Evolutionary conservation across 345 rosid genomes (phyloP).

Genomic region (Corchorus capsularis): DNA sequence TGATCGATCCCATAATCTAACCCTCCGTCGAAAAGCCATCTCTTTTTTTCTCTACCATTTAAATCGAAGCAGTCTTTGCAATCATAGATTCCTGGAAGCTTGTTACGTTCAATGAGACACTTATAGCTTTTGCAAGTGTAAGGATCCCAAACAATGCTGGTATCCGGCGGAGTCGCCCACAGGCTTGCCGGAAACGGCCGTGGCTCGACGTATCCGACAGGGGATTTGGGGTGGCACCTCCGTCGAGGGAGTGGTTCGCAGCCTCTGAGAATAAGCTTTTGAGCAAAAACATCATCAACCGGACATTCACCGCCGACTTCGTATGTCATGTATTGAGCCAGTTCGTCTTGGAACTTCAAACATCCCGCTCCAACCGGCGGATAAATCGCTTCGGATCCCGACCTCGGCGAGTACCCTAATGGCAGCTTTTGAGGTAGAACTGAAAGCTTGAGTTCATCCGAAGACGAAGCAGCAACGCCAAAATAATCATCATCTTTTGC

Average conservation of each 20-base stretch:
- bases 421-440: slow-evolving; percentile 46
- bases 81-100: slow-evolving; percentile 35
- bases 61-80: slow-evolving; percentile 59
- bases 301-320: slow-evolving; percentile 50
- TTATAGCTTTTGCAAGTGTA: slow-evolving; percentile 52
- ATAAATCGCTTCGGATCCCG: slow-evolving; percentile 39
- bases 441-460: slow-evolving; percentile 42
- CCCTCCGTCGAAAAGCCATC: slow-evolving; percentile 42
- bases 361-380: slow-evolving; percentile 45
- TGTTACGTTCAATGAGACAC: slow-evolving; percentile 43
- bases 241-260: slow-evolving; percentile 57
- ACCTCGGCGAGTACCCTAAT: slow-evolving; percentile 37
- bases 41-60: slow-evolving; percentile 39
- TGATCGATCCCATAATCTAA: slow-evolving; percentile 47
- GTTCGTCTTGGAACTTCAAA: slow-evolving; percentile 44
- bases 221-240: slow-evolving; percentile 47
- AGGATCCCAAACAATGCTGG: slow-evolving; percentile 48
- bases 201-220: slow-evolving; percentile 39
- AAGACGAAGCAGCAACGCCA: neutral
- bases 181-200: slow-evolving; percentile 35
- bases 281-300: slow-evolving; percentile 48
- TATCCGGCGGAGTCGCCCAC: slow-evolving; percentile 41
- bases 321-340: slow-evolving; percentile 44
- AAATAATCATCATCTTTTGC: neutral
- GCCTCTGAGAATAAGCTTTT: slow-evolving; percentile 48